Base-by-base conservation (phyloP, 2,329 filamentous ascomycete species). In the Acrodontium crateriforme region DNA sequence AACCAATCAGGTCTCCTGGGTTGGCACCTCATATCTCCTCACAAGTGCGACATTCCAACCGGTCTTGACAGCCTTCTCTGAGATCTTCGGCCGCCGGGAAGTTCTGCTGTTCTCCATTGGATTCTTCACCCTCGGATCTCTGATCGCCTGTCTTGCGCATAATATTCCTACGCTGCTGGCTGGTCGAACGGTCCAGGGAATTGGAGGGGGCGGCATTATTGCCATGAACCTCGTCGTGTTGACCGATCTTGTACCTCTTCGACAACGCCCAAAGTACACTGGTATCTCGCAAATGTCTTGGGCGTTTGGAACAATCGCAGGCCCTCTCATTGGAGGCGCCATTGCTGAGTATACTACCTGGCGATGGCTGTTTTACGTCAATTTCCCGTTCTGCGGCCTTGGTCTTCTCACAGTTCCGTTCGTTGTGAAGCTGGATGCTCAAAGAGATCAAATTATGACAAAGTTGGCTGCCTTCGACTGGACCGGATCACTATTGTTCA, bases 341-440 rank as follows among this genome's bases (percentile, higher is more conserved):
- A 38, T 32, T 3, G 23, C 43, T 4, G 30, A 39, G n/a, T 33
- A 41, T 19, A 34, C 35, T 10, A 31, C 31, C 9, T 41, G 32
- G 43, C 30, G 54, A 14, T 56, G 54, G 53, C 44, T 57, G 8
- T 57, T 56, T 40, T 56, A 51, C 43, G 39, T 57, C 33, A 55
- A 55, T 29, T 33, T 56, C 1, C 54, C 53, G 3, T 53, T 55
- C 32, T 49, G 47, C 32, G 45, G 31, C 16, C 32, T 50, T 16
- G 46, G 39, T 6, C 44, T 50, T n/a, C 17, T 45, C 25, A 36
- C 49, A 22, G 42, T 54, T 2, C 42, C 47, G 2, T 37, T 70
- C 14, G 68, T 69, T 41, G 52, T 74, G 16, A 56, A 53, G 18
- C 11, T 71, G 66, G 9, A 71, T 64, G 56, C 25, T 10, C 28